Percentiles rank a stretch among this genome's conserved stretches.
phyloP scores from a whole-genome alignment of 2,329 filamentous ascomycete species.

The Lasiodiplodia citricola region DNA sequence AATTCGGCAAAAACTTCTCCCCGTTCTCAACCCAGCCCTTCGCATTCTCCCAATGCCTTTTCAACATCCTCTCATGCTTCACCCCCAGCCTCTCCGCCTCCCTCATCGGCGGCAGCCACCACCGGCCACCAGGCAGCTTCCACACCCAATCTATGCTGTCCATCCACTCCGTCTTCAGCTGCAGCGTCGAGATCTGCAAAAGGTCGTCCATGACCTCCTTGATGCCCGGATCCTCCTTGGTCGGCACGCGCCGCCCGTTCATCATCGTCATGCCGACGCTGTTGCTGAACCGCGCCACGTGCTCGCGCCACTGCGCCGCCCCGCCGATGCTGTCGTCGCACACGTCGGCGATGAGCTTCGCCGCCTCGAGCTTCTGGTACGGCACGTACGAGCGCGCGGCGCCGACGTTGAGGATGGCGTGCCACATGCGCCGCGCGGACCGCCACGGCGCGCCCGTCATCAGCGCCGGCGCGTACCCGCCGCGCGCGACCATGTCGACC shows the following conservation, averaged over 20 bases:
- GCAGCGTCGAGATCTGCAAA: neutral
- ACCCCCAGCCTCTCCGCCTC: conserved; percentile 37
- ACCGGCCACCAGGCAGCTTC: conserved; percentile 37
- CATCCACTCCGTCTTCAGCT: conserved; percentile 32
- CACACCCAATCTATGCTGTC: conserved; percentile 55
- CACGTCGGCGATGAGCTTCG: conserved; percentile 12
- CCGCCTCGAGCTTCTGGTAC: conserved; percentile 26
- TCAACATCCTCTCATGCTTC: conserved; percentile 47
- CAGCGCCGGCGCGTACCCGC: neutral
- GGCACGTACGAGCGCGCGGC: conserved; percentile 24
- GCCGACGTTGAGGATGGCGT: conserved; percentile 24
- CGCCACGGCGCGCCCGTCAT: conserved; percentile 1
- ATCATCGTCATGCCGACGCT: conserved; percentile 15
- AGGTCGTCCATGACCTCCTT: neutral
- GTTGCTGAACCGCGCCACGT: conserved; percentile 9
- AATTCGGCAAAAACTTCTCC: conserved; percentile 3
- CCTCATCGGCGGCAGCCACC: conserved; percentile 42
- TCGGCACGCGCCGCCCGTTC: neutral
- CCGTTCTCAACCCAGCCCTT: conserved; percentile 1
- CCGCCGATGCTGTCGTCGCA: neutral
- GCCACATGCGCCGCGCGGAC: conserved; percentile 24
- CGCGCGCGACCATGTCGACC: neutral
- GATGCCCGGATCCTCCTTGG: neutral
- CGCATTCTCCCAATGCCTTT: conserved; percentile 31
- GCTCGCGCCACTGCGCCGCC: neutral